These are phyloP conservation scores for Colletotrichum caudatum DNA, from an alignment of 2,329 filamentous ascomycete species.

Conservation along the genomic window DNA sequence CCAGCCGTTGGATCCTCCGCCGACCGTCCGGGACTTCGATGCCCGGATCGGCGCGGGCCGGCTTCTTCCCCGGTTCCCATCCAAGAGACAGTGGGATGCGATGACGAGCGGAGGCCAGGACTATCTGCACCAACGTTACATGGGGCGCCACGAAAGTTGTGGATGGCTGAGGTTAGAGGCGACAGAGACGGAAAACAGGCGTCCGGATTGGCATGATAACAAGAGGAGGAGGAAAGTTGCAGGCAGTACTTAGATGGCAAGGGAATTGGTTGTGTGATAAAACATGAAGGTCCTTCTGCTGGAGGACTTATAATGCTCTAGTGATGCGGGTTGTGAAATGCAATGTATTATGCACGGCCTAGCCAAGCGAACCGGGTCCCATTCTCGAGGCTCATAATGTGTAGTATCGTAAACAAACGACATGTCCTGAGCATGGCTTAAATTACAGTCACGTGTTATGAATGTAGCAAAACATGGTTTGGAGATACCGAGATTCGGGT, in stretches of 20 bases:
- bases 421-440: not conserved
- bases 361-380: not conserved
- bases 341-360: not conserved
- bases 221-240: not conserved
- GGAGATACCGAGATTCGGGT: not conserved
- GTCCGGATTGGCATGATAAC: constrained; percentile 1
- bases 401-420: not conserved
- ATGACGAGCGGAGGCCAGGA: not conserved
- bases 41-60: not conserved
- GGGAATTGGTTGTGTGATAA: too few species aligned
- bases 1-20: constrained; percentile 3
- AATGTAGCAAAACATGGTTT: not conserved
- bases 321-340: not conserved
- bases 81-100: not conserved
- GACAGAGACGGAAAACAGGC: constrained; percentile 4
- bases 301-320: not conserved
- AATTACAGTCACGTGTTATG: not conserved
- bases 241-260: not conserved
- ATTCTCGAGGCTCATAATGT: not conserved
- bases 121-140: not conserved
- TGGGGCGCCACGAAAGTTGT: not conserved
- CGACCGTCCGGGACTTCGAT: not conserved
- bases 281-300: not conserved
- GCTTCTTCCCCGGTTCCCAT: not conserved
- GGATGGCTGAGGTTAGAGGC: constrained; percentile 9